Evolutionary conservation across 176 grass and related monocot species (phyloP), one percentile per base, ranked within the genome.

Genomic region (Ananas comosus): DNA sequence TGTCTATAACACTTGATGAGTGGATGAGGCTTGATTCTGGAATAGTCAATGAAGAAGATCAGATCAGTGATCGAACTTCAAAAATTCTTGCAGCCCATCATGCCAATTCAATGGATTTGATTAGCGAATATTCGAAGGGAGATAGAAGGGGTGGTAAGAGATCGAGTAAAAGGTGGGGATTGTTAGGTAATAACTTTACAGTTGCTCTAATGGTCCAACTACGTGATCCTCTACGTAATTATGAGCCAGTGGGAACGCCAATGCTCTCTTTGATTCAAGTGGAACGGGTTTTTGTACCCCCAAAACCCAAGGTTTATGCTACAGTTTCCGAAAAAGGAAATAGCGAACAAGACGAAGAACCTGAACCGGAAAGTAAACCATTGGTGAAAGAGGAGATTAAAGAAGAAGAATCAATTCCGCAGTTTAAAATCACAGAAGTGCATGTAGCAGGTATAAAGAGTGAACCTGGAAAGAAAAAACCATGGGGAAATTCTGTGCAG

Each of bases 191-290:
- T 80, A 99, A 84, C 71, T 99, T 99, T 14, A 99, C 94, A 2
- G 94, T 93, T 84, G 89, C 94, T 50, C 76, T 99, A 3, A 99
- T 93, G 94, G 84, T 99, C 73, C 94, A 99, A 66, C 73, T 99
- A 64, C 81, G 94, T 9, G 90, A 99, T 48, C 94, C 94, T 2
- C 29, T 91, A 47, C 87, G 94, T 61, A 93, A 99, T 52, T 93
- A 90, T 16, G 94, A 99, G 52, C 86, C 90, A 25, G 89, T 99
- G 24, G 94, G 94, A 48, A 87, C 87, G 17, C 94, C 89, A 19
- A 99, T 99, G 90, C 89, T 99, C 67, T 54, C 94, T 50, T 80
- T 99, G 76, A 88, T 99, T 82, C 94, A 99, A 80, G 94, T 99
- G 21, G 94, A 99, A 68, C 83, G 94, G 33, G 89, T 99, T 72